Percentiles rank a stretch among this genome's conserved stretches.
These are phyloP conservation scores for Yamadazyma mexicana DNA, from an alignment of 1,139 yeast species.

Conservation along the genomic window DNA sequence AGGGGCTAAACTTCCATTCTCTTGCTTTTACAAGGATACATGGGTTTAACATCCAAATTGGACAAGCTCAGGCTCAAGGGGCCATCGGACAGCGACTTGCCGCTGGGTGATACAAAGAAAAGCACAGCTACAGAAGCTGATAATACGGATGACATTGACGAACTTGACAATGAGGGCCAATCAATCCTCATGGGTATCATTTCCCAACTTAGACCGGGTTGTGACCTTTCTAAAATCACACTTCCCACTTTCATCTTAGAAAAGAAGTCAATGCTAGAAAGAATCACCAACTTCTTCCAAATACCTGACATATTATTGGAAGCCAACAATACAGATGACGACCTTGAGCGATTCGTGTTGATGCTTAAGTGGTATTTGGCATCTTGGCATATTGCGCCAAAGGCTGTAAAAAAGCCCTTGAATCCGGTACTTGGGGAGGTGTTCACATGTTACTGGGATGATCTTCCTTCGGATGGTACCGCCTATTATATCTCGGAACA, in stretches of 20 bases:
- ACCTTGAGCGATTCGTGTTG: conserved; percentile 64
- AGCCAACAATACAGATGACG: conserved; percentile 64
- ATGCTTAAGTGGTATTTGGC: conserved; percentile 88
- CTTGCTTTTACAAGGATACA: conserved; percentile 10
- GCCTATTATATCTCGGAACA: conserved; percentile 92
- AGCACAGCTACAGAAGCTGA: neutral
- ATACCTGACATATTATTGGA: conserved; percentile 74
- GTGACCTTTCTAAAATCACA: conserved; percentile 86
- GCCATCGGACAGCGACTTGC: conserved; percentile 2
- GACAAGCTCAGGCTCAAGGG: conserved; percentile 16
- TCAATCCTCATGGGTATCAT: conserved; percentile 83
- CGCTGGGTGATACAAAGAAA: conserved; percentile 8
- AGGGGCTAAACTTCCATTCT: neutral
- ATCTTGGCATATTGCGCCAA: conserved; percentile 98
- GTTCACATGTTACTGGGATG: conserved; percentile 89
- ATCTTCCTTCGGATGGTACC: conserved; percentile 59
- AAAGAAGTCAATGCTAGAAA: conserved; percentile 92
- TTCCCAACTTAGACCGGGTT: conserved; percentile 88
- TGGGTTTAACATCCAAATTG: conserved; percentile 40
- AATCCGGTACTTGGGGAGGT: conserved; percentile 93
- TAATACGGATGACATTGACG: conserved; percentile 65
- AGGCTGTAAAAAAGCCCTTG: conserved; percentile 94
- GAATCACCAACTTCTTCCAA: conserved; percentile 86
- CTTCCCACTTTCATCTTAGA: conserved; percentile 93
- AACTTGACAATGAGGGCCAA: conserved; percentile 87